phyloP scores from a whole-genome alignment of 805 yeast genomes.

The Metschnikowia reukaufii region DNA sequence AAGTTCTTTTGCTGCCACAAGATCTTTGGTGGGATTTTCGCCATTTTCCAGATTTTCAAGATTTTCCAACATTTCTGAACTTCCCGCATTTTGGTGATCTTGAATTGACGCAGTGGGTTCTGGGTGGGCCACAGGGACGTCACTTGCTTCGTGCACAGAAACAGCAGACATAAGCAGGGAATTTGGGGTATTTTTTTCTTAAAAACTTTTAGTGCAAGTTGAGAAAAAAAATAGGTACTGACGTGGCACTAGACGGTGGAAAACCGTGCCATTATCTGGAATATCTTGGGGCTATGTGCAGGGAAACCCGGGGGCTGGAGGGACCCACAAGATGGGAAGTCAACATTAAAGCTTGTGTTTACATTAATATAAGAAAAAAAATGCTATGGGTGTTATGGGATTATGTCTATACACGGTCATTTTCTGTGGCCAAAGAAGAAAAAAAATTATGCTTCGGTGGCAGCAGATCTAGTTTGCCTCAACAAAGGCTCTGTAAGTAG shows the following conservation, averaged over 20 bases:
- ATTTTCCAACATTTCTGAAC: background rate
- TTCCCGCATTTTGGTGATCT: background rate
- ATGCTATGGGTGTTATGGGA: no score
- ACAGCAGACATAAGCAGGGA: background rate
- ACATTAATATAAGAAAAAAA: background rate
- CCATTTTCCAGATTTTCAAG: background rate
- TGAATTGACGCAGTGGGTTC: background rate
- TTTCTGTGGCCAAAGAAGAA: no score
- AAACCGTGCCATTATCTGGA: background rate
- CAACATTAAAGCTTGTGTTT: background rate
- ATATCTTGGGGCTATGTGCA: background rate
- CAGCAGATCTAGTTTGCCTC: constrained; percentile 55
- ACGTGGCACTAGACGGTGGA: no score
- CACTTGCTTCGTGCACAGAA: background rate
- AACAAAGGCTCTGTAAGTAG: constrained; percentile 87
- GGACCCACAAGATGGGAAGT: background rate
- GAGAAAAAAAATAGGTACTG: no score
- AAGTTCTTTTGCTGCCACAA: constrained; percentile 27
- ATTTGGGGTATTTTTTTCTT: no score
- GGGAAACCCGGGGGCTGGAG: constrained; percentile 2
- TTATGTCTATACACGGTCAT: background rate
- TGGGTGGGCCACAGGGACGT: background rate
- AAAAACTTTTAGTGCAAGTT: no score
- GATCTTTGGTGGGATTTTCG: background rate
- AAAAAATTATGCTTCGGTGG: no score